Evolutionary conservation across 768 basidiomycete species (phyloP).

Genomic region (Leccinellum albellum): DNA sequence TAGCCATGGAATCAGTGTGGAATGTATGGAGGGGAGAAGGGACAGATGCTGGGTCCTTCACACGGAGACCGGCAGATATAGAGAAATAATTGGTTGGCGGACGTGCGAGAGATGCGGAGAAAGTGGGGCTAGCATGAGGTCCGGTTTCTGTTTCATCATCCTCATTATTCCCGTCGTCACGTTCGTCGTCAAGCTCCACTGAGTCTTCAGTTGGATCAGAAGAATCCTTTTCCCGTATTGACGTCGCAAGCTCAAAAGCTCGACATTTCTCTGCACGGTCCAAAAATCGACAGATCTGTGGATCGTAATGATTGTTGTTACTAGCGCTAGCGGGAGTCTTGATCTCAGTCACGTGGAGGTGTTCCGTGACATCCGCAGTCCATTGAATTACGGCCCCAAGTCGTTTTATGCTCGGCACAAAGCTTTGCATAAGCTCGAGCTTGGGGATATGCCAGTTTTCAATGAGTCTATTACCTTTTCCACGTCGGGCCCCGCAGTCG

Average conservation of each 20-base stretch:
- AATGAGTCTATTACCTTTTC: too few relatives aligned
- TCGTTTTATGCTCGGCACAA: background rate
- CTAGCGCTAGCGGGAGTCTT: background rate
- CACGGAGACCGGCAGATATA: too few relatives aligned
- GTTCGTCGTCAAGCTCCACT: too few relatives aligned
- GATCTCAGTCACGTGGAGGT: background rate
- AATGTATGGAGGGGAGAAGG: background rate
- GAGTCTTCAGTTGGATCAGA: too few relatives aligned
- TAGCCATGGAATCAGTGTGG: background rate
- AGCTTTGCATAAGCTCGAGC: too few relatives aligned
- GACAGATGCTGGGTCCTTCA: background rate
- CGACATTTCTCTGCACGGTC: background rate
- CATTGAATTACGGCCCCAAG: background rate
- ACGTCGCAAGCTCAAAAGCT: background rate
- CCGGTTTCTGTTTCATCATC: too few relatives aligned
- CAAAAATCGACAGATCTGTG: background rate
- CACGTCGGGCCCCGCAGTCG: too few relatives aligned
- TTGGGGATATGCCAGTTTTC: too few relatives aligned
- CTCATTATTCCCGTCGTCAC: too few relatives aligned
- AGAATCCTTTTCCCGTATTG: too few relatives aligned
- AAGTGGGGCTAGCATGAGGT: too few relatives aligned
- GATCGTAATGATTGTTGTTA: background rate
- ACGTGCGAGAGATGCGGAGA: background rate
- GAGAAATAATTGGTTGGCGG: background rate
- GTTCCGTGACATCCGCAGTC: background rate